Evolutionary conservation across 139 green algal genomes (phyloP).

Genomic region (Chlamydomonas eustigma): DNA sequence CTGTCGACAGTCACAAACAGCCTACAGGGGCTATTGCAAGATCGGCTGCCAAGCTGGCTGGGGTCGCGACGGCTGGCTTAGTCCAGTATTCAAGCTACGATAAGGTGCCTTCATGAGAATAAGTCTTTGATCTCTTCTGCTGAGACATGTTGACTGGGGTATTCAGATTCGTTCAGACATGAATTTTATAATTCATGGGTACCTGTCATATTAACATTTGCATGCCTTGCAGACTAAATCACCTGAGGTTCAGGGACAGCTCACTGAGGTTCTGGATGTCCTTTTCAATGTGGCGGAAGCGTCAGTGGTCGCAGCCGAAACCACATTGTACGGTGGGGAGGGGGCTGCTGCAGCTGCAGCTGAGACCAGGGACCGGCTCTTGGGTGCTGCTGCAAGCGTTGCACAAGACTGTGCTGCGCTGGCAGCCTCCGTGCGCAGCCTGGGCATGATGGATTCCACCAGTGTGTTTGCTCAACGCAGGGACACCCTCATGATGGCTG

Average conservation of each 20-base stretch:
- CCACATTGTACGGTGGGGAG: not conserved
- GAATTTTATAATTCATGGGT: too few species aligned
- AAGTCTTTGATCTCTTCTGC: too few species aligned
- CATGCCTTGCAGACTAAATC: not conserved
- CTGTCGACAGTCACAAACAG: not conserved
- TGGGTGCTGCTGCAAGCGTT: slow-evolving; percentile 1
- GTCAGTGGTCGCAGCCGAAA: slow-evolving; percentile 13
- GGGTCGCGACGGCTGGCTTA: slow-evolving; percentile 1
- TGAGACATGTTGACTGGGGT: too few species aligned
- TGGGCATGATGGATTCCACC: not conserved
- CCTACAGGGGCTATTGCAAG: slow-evolving; percentile 1
- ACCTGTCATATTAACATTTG: not conserved
- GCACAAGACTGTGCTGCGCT: not conserved
- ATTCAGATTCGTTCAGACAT: too few species aligned
- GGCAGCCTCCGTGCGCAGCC: not conserved
- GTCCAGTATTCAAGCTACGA: not conserved
- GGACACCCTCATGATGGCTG: slow-evolving; percentile 19
- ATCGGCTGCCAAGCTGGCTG: not conserved
- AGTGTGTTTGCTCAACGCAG: slow-evolving; percentile 25
- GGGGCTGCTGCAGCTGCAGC: not conserved
- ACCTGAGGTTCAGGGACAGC: slow-evolving; percentile 2
- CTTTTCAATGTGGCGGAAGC: slow-evolving; percentile 32
- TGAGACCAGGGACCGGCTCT: not conserved
- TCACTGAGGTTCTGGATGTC: slow-evolving; percentile 16
- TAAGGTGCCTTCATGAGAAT: too few species aligned